Evolutionary conservation across 257 asterid genomes (phyloP).

Genomic region (Solanum pennellii): DNA sequence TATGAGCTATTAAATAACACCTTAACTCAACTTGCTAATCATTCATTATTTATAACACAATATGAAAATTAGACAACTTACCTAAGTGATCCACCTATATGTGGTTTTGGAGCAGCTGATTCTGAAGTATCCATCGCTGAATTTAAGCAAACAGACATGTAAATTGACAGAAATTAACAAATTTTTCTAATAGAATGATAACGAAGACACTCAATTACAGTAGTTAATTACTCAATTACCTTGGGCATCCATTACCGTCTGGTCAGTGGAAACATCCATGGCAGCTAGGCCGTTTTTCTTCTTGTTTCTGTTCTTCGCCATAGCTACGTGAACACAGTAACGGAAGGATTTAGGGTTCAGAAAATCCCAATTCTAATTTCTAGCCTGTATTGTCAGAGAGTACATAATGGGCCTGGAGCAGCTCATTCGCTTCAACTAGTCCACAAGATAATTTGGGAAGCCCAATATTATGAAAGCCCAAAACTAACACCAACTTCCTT

Average conservation of each 20-base stretch:
- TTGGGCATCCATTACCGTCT: constrained; percentile 2
- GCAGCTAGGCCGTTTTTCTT: constrained; percentile 23
- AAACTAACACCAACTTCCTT: neutral
- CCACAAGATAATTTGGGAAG: neutral
- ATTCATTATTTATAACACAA: no score
- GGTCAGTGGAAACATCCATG: constrained; percentile 20
- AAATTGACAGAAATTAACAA: neutral
- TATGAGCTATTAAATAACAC: neutral
- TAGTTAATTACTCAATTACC: constrained; percentile 18
- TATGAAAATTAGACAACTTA: neutral
- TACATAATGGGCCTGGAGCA: neutral
- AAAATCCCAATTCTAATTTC: neutral
- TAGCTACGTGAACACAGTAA: constrained; percentile 1
- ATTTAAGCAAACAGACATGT: neutral
- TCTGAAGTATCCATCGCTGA: constrained; percentile 61
- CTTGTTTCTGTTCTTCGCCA: constrained; percentile 59
- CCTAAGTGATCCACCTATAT: constrained; percentile 20
- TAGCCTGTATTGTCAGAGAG: neutral
- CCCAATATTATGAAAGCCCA: neutral
- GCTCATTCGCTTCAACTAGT: neutral
- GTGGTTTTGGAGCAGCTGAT: constrained; percentile 10
- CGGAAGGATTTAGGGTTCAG: neutral
- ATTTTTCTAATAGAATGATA: neutral
- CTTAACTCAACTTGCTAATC: neutral
- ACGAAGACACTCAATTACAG: neutral